Base-by-base conservation (phyloP, 108 stramenopile species). In the Schizochytrium sp. region DNA sequence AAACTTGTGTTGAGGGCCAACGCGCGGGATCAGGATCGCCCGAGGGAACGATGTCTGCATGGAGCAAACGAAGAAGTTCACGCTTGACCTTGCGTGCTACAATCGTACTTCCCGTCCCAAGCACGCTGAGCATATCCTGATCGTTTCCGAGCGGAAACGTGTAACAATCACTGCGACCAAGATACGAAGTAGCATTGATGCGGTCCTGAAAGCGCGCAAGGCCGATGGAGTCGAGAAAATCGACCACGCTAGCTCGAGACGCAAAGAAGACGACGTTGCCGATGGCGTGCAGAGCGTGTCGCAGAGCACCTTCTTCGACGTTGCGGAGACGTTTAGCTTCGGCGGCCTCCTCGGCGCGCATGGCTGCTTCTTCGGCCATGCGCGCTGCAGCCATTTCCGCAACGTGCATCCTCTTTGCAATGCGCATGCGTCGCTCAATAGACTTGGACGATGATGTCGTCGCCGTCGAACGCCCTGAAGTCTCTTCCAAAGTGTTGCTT, bases 371-470 rank as follows among this genome's bases (percentile, higher is more conserved):
- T 53, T 83, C 76, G n/a, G 48, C 51, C 76, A 83, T 83, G 45
- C 76, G 76, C 2, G 76, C 76, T 10, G 76, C 76, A n/a, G 76
- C 76, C 76, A 83, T 83, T 53, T 83, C 76, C 6, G 76, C 76
- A 12, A 28, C 51, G 51, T 83, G 4, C 6, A 83, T 83, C 10
- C 76, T 55, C 51, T 83, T 53, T 55, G 76, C 76, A 16, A 83
- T 55, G 18, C 48, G 48, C 48, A 83, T 47, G 14, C 76, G 45
- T 83, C 48, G 44, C 28, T 83, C 76, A 10, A 69, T 69, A 23
- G 63, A 69, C 63, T 69, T 69, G 25, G 63, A 14, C 34, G 63
- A 69, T 12, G 63, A 1, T 1, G 63, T 3, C 8, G 14, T 69
- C 25, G 63, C 14, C 0, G 8, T 57, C 16, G 55, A 57, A 14